Percentiles rank a stretch among this genome's conserved stretches.
Evolutionary conservation across 2,329 filamentous ascomycete genomes (phyloP).

Genomic region (Seiridium cupressi): DNA sequence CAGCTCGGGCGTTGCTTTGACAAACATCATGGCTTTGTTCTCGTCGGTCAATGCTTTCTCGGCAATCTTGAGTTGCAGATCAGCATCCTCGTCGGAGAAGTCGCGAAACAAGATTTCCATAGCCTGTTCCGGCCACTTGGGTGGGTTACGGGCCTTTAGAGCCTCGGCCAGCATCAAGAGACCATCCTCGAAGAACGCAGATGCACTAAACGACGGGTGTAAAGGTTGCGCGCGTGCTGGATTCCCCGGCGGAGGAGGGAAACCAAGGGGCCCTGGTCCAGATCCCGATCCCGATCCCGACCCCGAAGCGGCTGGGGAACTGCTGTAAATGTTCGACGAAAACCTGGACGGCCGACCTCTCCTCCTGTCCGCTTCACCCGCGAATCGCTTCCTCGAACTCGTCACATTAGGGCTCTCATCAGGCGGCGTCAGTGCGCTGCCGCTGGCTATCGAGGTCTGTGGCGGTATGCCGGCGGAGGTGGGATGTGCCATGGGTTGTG

Average conservation of each 20-base stretch:
- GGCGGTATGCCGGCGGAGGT: slow-evolving; percentile 32
- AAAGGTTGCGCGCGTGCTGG: slow-evolving; percentile 15
- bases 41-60: slow-evolving; percentile 58
- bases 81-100: slow-evolving; percentile 55
- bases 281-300: neutral
- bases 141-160: slow-evolving; percentile 34
- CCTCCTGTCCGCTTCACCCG: slow-evolving; percentile 25
- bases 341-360: slow-evolving; percentile 32
- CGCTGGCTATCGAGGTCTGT: slow-evolving; percentile 35
- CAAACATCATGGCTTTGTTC: slow-evolving; percentile 60
- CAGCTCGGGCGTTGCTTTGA: slow-evolving; percentile 55
- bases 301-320: slow-evolving; percentile 13
- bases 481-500: neutral
- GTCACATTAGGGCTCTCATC: slow-evolving; percentile 47
- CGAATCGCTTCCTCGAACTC: slow-evolving; percentile 35
- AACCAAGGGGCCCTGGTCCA: too few relatives aligned
- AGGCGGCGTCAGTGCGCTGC: slow-evolving; percentile 52
- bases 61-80: slow-evolving; percentile 58
- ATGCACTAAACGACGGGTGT: slow-evolving; percentile 17
- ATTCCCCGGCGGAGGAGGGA: neutral
- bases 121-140: slow-evolving; percentile 56
- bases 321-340: slow-evolving; percentile 30
- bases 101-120: slow-evolving; percentile 59
- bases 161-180: slow-evolving; percentile 38
- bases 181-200: slow-evolving; percentile 32